phyloP scores from a whole-genome alignment of 2,329 filamentous ascomycete species.

The Pseudogymnoascus sp. region DNA sequence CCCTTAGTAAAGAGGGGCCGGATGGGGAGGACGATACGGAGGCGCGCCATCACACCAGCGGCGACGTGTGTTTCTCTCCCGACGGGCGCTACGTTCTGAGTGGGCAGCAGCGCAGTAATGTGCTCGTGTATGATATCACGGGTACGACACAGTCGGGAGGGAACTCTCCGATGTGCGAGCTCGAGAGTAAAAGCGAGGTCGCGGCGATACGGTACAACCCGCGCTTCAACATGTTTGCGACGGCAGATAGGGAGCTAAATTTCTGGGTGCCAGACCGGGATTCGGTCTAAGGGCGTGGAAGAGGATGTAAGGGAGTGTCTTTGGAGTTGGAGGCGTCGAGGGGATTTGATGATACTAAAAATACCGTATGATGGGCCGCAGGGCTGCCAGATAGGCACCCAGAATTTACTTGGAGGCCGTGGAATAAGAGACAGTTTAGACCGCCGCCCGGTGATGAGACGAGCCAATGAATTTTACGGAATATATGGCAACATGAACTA shows the following conservation, averaged over 20 bases:
- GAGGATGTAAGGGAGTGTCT: background rate
- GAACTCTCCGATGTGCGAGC: slow-evolving; percentile 54
- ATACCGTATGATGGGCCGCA: background rate
- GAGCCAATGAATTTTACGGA: background rate
- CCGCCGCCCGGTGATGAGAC: background rate
- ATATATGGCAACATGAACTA: background rate
- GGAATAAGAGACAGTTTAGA: background rate
- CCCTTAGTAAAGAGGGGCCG: slow-evolving; percentile 41
- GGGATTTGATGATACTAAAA: background rate
- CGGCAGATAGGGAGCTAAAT: slow-evolving; percentile 74
- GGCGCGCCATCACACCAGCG: slow-evolving; percentile 38
- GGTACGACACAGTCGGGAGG: background rate
- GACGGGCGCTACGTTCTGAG: slow-evolving; percentile 86
- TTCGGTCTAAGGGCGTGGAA: background rate
- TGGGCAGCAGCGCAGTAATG: slow-evolving; percentile 60
- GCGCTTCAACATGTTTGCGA: slow-evolving; percentile 83
- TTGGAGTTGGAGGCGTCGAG: background rate
- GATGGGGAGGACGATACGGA: slow-evolving; percentile 17
- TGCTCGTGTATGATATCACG: slow-evolving; percentile 77
- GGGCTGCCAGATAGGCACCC: background rate
- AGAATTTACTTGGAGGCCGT: background rate
- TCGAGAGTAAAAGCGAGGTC: slow-evolving; percentile 60
- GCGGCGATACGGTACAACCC: slow-evolving; percentile 84
- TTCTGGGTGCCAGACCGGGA: slow-evolving; percentile 69
- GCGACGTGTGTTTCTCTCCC: slow-evolving; percentile 82